Evolutionary conservation across 768 basidiomycete genomes (phyloP).

Genomic region (Exidia glandulosa): DNA sequence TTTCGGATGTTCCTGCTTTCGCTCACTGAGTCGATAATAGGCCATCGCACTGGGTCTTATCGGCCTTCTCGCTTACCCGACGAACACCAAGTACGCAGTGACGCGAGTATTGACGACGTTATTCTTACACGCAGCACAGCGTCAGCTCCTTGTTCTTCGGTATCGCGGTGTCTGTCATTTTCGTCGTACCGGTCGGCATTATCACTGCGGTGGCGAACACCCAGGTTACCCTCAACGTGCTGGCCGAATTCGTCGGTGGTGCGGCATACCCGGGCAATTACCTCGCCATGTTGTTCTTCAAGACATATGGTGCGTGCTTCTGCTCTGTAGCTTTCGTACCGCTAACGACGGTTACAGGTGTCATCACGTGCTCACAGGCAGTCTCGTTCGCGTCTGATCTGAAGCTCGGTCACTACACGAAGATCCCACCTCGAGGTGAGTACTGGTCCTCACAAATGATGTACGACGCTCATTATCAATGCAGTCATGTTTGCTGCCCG

Average conservation of each 20-base stretch:
- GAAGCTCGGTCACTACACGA: slow-evolving; percentile 16
- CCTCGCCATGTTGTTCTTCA: slow-evolving; percentile 15
- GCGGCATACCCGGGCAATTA: slow-evolving; percentile 18
- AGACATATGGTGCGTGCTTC: slow-evolving; percentile 14
- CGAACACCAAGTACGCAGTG: slow-evolving; percentile 6
- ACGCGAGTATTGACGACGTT: slow-evolving; percentile 5
- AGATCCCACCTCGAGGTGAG: slow-evolving; percentile 20
- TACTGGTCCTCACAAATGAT: slow-evolving; percentile 19
- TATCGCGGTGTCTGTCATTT: slow-evolving; percentile 1
- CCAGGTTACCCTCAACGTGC: slow-evolving; percentile 16
- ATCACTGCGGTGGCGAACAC: slow-evolving; percentile 17
- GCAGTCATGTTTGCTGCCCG: slow-evolving; percentile 15
- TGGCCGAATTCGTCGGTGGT: slow-evolving; percentile 24
- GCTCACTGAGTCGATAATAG: too few relatives aligned
- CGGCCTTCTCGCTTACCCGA: slow-evolving; percentile 15
- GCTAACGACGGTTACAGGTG: slow-evolving; percentile 3
- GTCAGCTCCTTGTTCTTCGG: slow-evolving; percentile 13
- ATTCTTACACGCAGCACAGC: slow-evolving; percentile 11
- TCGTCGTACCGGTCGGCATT: slow-evolving; percentile 5
- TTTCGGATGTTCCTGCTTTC: too few relatives aligned
- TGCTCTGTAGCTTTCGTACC: not conserved
- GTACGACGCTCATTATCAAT: too few relatives aligned
- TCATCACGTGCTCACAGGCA: slow-evolving; percentile 15
- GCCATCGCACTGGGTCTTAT: slow-evolving; percentile 12
- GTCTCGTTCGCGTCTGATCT: slow-evolving; percentile 6